Base-by-base conservation (phyloP, 805 yeast species). In the Teunomyces aglyptinius region DNA sequence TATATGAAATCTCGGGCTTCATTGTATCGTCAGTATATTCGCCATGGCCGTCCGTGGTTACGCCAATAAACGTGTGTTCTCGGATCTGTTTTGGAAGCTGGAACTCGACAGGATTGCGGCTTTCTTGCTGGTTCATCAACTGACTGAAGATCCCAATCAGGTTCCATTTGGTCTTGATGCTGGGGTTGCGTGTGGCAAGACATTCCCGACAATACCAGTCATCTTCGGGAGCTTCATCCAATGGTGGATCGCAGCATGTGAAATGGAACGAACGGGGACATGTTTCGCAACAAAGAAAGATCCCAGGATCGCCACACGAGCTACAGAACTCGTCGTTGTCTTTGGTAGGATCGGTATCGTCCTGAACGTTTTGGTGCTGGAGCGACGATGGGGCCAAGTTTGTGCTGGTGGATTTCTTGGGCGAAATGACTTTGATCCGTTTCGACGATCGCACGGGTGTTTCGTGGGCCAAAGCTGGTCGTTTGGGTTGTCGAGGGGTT, bases 181-280 rank as follows among this genome's bases (percentile, higher is more conserved):
- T 49, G 3, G 70, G 68, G 42, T 63, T 58, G 36, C 65, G 61
- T 48, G 76, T 76, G 15, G 78, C 75, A 11, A 60, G 55, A 65
- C 99, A 92, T 57, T 86, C 89, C 12, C 77, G 76, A 68, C 99
- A 92, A 54, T 76, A 82, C 99, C 99, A 92, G 50, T 82, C 85
- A 31, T 86, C 96, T 41, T 85, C 95, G 0, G 98, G 98, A 43
- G 78, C 75, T 35, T 85, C 89, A 54, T 85, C 89, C 28, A 85
- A 67, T 0, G 99, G 98, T 2, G 98, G 98, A 57, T 88, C 86
- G 49, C 92, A 79, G 63, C 99, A 92, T 4, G 87, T 75, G 60
- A 94, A 89, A 61, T 92, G 99, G 66, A 92, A 94, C 1, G 96
- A 87, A 56, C 77, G 77, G 0, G 97, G 97, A 65, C 99, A 92